These are phyloP conservation scores for Monilinia polystroma DNA, from an alignment of 2,329 filamentous ascomycete species.

Conservation along the genomic window DNA sequence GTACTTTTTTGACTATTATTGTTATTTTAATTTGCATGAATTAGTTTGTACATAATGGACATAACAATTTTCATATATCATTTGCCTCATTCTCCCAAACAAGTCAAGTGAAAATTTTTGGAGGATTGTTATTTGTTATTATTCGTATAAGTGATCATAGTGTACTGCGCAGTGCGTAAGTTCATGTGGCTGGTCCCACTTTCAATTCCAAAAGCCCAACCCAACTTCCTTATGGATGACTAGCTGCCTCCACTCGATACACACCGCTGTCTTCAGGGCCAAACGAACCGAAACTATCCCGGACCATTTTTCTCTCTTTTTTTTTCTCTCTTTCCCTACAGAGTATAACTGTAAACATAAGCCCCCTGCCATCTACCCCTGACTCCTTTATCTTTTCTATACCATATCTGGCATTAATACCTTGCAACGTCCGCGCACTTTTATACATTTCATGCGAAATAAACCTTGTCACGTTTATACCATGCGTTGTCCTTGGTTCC, in stretches of 20 bases:
- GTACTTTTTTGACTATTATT: background rate
- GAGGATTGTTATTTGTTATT: slow-evolving; percentile 8
- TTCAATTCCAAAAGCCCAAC: slow-evolving; percentile 13
- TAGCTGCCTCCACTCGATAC: slow-evolving; percentile 22
- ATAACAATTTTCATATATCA: background rate
- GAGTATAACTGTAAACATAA: no score
- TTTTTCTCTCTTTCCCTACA: background rate
- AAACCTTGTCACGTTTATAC: slow-evolving; percentile 39
- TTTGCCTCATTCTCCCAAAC: slow-evolving; percentile 17
- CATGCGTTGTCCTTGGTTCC: slow-evolving; percentile 36
- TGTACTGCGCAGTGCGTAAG: slow-evolving; percentile 4
- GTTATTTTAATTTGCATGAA: background rate
- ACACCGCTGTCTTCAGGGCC: slow-evolving; percentile 20
- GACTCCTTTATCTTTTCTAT: slow-evolving; percentile 4
- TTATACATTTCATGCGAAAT: slow-evolving; percentile 29
- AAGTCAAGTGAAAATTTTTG: background rate
- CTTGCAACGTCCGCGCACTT: slow-evolving; percentile 24
- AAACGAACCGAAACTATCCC: slow-evolving; percentile 19
- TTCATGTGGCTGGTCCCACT: slow-evolving; percentile 21
- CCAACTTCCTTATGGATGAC: slow-evolving; percentile 15
- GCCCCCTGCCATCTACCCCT: slow-evolving; percentile 12
- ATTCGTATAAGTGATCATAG: background rate
- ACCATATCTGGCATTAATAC: slow-evolving; percentile 20
- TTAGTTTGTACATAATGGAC: background rate
- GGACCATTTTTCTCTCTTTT: slow-evolving; percentile 14